Conservation (phyloP, 805 yeast species). For the Suhomyces tanzawaensis region DNA sequence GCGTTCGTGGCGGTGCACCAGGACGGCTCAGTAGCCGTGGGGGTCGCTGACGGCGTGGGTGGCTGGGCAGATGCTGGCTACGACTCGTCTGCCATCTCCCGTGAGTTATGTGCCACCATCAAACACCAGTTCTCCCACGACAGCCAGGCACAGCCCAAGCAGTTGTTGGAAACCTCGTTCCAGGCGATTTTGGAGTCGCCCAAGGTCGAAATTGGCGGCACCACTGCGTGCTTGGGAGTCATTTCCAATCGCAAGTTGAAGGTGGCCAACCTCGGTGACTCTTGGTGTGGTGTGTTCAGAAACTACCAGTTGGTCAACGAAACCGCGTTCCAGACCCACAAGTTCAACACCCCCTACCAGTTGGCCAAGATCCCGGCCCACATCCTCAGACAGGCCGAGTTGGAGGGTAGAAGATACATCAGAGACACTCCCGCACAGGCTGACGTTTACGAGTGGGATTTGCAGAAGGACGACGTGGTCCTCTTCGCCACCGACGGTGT, state of each 20-base stretch:
- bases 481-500: constrained; percentile 93
- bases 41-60: constrained; percentile 96
- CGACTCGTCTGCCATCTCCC: constrained; percentile 83
- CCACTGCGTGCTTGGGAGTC: constrained; percentile 86
- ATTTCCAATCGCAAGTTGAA: constrained; percentile 54
- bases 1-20: constrained; percentile 48
- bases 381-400: constrained; percentile 50
- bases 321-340: constrained; percentile 78
- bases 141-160: constrained; percentile 36
- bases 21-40: constrained; percentile 53
- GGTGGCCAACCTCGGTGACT: constrained; percentile 88
- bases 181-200: constrained; percentile 49
- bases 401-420: constrained; percentile 60
- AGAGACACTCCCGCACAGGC: constrained; percentile 69
- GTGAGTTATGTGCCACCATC: constrained; percentile 68
- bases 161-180: constrained; percentile 57
- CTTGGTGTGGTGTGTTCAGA: constrained; percentile 89
- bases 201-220: constrained; percentile 82
- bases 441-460: constrained; percentile 62
- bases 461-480: constrained; percentile 70
- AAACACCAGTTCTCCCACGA: constrained; percentile 31
- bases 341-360: constrained; percentile 90
- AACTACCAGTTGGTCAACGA: constrained; percentile 56
- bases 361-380: constrained; percentile 76
- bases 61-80: constrained; percentile 94